phyloP scores from a whole-genome alignment of 176 grass and related monocot genomes.

The Poa pratensis region DNA sequence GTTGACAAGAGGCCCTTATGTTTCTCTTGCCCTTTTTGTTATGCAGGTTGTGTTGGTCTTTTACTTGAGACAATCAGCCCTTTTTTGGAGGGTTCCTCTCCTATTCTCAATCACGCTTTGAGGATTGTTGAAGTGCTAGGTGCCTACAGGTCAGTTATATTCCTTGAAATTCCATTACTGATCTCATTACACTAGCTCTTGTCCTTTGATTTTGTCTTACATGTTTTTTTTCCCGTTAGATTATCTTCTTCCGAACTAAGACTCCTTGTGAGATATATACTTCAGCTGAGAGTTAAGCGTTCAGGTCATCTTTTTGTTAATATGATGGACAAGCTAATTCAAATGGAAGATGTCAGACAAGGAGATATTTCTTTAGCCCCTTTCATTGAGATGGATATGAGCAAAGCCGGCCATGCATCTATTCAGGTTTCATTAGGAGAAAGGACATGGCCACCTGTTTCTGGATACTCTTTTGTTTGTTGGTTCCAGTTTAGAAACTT shows the following conservation, averaged over 20 bases:
- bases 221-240: slow-evolving; percentile 45
- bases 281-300: slow-evolving; percentile 88
- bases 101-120: slow-evolving; percentile 92
- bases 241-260: slow-evolving; percentile 95
- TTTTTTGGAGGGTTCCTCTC: slow-evolving; percentile 90
- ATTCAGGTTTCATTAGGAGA: slow-evolving; percentile 99
- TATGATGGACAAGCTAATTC: slow-evolving; percentile 96
- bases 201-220: slow-evolving; percentile 32
- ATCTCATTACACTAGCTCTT: slow-evolving; percentile 14
- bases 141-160: slow-evolving; percentile 82
- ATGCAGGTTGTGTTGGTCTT: slow-evolving; percentile 90
- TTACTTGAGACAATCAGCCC: slow-evolving; percentile 93
- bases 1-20: slow-evolving; percentile 32
- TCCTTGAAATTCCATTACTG: slow-evolving; percentile 26
- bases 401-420: slow-evolving; percentile 90
- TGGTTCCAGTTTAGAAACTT: slow-evolving; percentile 97
- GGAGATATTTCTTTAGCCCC: slow-evolving; percentile 84
- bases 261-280: slow-evolving; percentile 82
- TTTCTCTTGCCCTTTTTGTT: slow-evolving; percentile 46
- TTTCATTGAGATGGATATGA: slow-evolving; percentile 99
- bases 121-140: slow-evolving; percentile 94
- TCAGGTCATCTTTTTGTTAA: slow-evolving; percentile 89
- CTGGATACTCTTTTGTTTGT: slow-evolving; percentile 97
- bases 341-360: slow-evolving; percentile 83
- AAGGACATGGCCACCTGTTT: slow-evolving; percentile 98